Evolutionary conservation across 1,139 yeast species (phyloP).

Genomic region (Suhomyces terraborum): DNA sequence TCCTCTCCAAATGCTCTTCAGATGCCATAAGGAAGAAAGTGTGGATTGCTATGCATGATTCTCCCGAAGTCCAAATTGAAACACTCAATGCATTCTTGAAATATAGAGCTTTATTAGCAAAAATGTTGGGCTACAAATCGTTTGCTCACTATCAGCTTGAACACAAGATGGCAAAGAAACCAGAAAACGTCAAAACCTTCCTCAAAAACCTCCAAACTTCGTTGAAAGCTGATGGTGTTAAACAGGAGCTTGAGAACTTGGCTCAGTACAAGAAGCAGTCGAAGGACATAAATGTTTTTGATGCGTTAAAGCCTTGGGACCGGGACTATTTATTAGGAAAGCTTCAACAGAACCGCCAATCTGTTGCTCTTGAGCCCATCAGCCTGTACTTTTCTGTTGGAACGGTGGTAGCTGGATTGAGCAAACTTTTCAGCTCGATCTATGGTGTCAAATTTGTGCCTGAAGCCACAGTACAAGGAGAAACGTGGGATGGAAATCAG

Average conservation of each 20-base stretch:
- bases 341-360: slow-evolving; percentile 17
- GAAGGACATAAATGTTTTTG: slow-evolving; percentile 20
- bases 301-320: slow-evolving; percentile 82
- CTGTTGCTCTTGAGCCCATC: slow-evolving; percentile 11
- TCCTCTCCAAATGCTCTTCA: slow-evolving; percentile 60
- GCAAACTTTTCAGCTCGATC: slow-evolving; percentile 64
- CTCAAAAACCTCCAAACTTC: slow-evolving; percentile 56
- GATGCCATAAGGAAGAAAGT: slow-evolving; percentile 62
- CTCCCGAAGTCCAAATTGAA: slow-evolving; percentile 58
- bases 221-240: slow-evolving; percentile 52
- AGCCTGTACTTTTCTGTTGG: slow-evolving; percentile 77
- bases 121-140: slow-evolving; percentile 68
- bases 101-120: slow-evolving; percentile 71
- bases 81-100: slow-evolving; percentile 61
- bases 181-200: slow-evolving; percentile 74
- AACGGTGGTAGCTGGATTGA: slow-evolving; percentile 81
- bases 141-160: slow-evolving; percentile 81
- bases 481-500: slow-evolving; percentile 81
- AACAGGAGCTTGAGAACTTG: slow-evolving; percentile 54
- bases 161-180: slow-evolving; percentile 87
- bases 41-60: slow-evolving; percentile 74
- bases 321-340: slow-evolving; percentile 62
- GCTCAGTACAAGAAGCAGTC: slow-evolving; percentile 36
- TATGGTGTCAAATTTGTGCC: slow-evolving; percentile 80
- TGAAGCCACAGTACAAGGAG: slow-evolving; percentile 64